Conservation (phyloP, 2,329 filamentous ascomycete species). For the Paecilomyces formosus region DNA sequence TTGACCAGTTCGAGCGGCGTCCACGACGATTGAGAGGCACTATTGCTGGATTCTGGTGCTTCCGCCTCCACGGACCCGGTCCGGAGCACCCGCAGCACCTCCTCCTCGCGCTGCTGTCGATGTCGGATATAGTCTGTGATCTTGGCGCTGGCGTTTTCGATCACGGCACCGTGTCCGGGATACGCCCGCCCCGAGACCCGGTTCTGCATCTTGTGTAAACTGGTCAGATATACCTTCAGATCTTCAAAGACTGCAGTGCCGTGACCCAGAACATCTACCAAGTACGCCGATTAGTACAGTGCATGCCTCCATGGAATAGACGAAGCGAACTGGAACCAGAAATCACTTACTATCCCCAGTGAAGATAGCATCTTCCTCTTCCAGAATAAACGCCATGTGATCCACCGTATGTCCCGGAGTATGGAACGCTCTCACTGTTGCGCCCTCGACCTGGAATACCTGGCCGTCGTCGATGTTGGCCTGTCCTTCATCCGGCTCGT, state of each 20-base stretch:
- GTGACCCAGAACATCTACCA: slow-evolving; percentile 76
- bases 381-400: slow-evolving; percentile 70
- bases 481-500: slow-evolving; percentile 48
- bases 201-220: slow-evolving; percentile 60
- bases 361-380: slow-evolving; percentile 75
- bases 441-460: slow-evolving; percentile 44
- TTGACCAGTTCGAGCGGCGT: slow-evolving; percentile 76
- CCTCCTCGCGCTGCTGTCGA: slow-evolving; percentile 68
- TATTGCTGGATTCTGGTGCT: slow-evolving; percentile 19
- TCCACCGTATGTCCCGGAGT: slow-evolving; percentile 73
- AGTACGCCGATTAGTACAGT: no score
- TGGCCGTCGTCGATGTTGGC: slow-evolving; percentile 50
- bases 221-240: slow-evolving; percentile 59
- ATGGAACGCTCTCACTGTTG: slow-evolving; percentile 58
- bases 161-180: slow-evolving; percentile 76
- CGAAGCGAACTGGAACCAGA: not conserved
- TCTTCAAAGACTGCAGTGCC: slow-evolving; percentile 83
- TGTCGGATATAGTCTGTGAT: slow-evolving; percentile 80
- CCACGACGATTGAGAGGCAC: slow-evolving; percentile 44
- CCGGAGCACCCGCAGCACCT: slow-evolving; percentile 61
- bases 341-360: slow-evolving; percentile 62
- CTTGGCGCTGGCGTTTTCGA: slow-evolving; percentile 63
- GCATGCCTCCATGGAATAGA: not conserved
- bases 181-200: slow-evolving; percentile 62
- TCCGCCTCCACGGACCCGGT: slow-evolving; percentile 28